Evolutionary conservation across 2,329 filamentous ascomycete genomes (phyloP), one percentile per base, ranked within the genome.

Genomic region (Plectosphaerella sp.): DNA sequence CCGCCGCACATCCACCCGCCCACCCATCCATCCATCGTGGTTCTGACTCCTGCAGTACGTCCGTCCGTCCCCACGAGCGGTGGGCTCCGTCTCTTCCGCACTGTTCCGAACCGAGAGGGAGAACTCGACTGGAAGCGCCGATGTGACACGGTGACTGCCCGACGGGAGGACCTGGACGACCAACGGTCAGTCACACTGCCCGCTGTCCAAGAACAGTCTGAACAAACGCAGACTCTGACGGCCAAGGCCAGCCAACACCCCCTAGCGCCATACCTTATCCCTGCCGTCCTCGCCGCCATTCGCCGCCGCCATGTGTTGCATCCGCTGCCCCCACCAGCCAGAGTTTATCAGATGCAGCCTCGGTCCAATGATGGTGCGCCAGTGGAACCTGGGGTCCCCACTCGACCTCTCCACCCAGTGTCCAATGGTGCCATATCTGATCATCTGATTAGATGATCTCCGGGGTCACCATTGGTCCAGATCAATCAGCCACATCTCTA

Each of bases 381-480:
- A 33, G 28, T 12, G 28, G 4, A 33, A 22, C 22, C 22, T 22
- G 28, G 28, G 11, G 24, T 24, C 41, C 42, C 48, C 39, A 50
- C 48, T n/a, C 15, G 5, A 15, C 35, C 39, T 12, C 48, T 49
- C 52, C 51, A 51, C 33, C 48, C 35, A 18, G 45, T 54, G 46
- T 47, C 46, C 42, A 49, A 55, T 56, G 47, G 51, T 50, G 48
- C 49, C 50, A 53, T 53, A 55, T 53, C 53, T 55, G 55, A 57
- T 56, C 54, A 57, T 57, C 55, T 56, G 55, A 57, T 57, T 52
- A 57, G 55, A 57, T 57, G 55, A 48, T 48, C 48, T 22, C 41
- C 45, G 18, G n/a, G 9, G 18, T 15, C 39, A 16, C 22, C 33
- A 57, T 55, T 57, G 42, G 55, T 14, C n/a, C 20, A 37, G 14